Evolutionary conservation across 2,329 filamentous ascomycete genomes (phyloP).

Genomic region (Aspergillus sp.): DNA sequence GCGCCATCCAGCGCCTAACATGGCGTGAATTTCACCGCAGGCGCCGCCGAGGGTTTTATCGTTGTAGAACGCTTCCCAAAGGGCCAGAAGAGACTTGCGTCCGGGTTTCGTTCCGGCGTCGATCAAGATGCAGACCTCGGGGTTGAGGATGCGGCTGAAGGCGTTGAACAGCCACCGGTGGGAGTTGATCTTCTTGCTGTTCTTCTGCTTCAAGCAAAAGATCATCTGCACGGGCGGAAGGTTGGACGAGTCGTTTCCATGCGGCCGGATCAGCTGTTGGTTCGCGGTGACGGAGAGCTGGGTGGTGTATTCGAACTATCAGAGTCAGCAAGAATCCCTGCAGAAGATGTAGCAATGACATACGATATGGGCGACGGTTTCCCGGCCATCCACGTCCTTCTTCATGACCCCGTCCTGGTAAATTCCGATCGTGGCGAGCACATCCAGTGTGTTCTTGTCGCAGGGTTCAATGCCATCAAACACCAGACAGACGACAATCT

Average conservation of each 20-base stretch:
- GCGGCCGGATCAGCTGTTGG: slow-evolving; percentile 92
- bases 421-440: slow-evolving; percentile 89
- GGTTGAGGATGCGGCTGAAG: slow-evolving; percentile 94
- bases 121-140: slow-evolving; percentile 91
- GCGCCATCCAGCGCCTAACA: slow-evolving; percentile 81
- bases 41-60: slow-evolving; percentile 98
- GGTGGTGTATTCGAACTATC: slow-evolving; percentile 88
- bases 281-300: slow-evolving; percentile 94
- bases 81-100: slow-evolving; percentile 79
- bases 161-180: slow-evolving; percentile 98
- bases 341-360: slow-evolving; percentile 16
- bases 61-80: slow-evolving; percentile 99
- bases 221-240: slow-evolving; percentile 98
- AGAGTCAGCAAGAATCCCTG: not conserved
- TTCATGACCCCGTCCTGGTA: slow-evolving; percentile 99
- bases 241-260: slow-evolving; percentile 78
- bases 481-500: slow-evolving; percentile 95
- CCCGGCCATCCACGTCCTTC: slow-evolving; percentile 94
- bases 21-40: slow-evolving; percentile 98
- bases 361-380: slow-evolving; percentile 88
- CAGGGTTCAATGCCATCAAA: slow-evolving; percentile 98
- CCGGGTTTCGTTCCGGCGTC: slow-evolving; percentile 98
- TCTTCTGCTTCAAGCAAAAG: slow-evolving; percentile 98
- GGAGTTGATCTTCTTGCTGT: slow-evolving; percentile 99
- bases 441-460: slow-evolving; percentile 91